Conservation (phyloP, 441 rosid genomes). For the Lepidium campestre region DNA sequence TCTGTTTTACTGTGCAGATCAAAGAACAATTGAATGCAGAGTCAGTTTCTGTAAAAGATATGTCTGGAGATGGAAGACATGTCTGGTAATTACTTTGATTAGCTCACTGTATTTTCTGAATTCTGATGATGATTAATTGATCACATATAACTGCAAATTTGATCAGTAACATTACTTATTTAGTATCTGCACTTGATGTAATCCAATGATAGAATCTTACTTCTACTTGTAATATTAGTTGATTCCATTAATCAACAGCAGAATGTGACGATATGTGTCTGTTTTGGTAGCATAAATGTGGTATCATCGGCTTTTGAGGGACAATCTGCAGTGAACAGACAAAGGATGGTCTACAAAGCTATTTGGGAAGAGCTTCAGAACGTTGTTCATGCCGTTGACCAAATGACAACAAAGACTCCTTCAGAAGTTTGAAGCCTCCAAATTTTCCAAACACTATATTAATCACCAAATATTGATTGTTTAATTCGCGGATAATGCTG, state of each 20-base stretch:
- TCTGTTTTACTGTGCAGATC: conserved; percentile 43
- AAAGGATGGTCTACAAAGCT: conserved; percentile 97
- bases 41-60: conserved; percentile 71
- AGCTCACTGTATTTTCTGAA: background rate
- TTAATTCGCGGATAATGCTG: background rate
- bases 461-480: background rate
- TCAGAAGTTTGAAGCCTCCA: conserved; percentile 47
- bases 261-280: background rate
- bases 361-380: conserved; percentile 98
- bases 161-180: background rate
- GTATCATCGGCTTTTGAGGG: conserved; percentile 79
- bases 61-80: conserved; percentile 92
- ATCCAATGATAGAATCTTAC: background rate
- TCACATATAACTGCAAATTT: background rate
- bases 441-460: conserved; percentile 14
- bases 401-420: conserved; percentile 87
- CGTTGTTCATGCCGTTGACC: conserved; percentile 92
- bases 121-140: background rate
- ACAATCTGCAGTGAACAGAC: conserved; percentile 81
- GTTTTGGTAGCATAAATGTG: conserved; percentile 69
- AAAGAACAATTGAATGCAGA: conserved; percentile 77
- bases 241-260: background rate
- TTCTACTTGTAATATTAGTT: background rate
- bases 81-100: conserved; percentile 47
- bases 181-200: background rate